Evolutionary conservation across 1,284 basidiomycete species (phyloP).

Genomic region (Puccinia hordei): DNA sequence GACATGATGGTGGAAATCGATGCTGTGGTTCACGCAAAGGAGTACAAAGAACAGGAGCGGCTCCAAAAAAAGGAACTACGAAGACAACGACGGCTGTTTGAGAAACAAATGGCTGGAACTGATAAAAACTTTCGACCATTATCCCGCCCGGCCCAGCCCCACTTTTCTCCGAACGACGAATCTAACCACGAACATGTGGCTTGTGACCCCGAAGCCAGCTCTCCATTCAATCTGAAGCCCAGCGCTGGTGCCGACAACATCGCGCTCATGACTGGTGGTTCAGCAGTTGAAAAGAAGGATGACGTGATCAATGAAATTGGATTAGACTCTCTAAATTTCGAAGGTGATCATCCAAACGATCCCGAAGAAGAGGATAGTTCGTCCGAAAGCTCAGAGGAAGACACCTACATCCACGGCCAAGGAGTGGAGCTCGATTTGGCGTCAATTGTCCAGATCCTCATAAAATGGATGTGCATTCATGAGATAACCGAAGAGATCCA

Average conservation of each 20-base stretch:
- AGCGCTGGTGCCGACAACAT: conserved; percentile 10
- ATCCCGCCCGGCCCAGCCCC: conserved; percentile 44
- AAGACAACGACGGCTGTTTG: conserved; percentile 29
- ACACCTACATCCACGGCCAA: conserved; percentile 87
- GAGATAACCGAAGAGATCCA: conserved; percentile 65
- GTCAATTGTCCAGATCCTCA: conserved; percentile 88
- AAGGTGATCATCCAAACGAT: conserved; percentile 56
- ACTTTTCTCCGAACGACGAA: conserved; percentile 46
- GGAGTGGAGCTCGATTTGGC: conserved; percentile 87
- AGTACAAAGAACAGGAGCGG: conserved; percentile 34
- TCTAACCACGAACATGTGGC: background rate
- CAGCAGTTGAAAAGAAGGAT: conserved; percentile 57
- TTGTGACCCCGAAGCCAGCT: conserved; percentile 7
- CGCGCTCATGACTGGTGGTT: background rate
- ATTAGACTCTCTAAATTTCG: conserved; percentile 57
- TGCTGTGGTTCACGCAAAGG: conserved; percentile 67
- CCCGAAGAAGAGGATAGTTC: conserved; percentile 52
- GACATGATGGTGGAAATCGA: conserved; percentile 90
- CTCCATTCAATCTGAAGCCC: background rate
- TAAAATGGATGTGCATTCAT: conserved; percentile 81
- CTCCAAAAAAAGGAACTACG: conserved; percentile 22
- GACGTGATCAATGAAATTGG: conserved; percentile 61
- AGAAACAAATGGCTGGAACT: conserved; percentile 56
- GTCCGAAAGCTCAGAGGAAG: conserved; percentile 59
- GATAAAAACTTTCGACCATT: conserved; percentile 64